A percentile compares a stretch with the other conserved stretches of the same genome.
Conservation (phyloP, 257 asterid genomes). For the Solanum peruvianum region DNA sequence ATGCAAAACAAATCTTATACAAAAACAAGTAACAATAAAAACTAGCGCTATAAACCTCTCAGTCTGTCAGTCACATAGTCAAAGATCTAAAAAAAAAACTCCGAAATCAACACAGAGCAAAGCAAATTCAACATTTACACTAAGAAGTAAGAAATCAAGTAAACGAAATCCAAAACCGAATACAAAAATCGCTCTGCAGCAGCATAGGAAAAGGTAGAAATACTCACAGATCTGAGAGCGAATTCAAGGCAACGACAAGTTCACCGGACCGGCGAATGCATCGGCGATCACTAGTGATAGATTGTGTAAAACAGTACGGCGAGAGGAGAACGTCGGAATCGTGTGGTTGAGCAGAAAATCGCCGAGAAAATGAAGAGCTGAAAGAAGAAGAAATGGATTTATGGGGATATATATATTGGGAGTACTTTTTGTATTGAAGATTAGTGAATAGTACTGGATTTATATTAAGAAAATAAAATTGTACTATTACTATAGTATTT, state of each 20-base stretch:
- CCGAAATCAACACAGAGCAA: neutral
- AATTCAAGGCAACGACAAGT: constrained; percentile 7
- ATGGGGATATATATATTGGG: neutral
- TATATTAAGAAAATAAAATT: neutral
- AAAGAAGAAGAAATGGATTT: neutral
- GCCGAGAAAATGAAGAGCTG: neutral
- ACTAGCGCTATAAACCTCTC: neutral
- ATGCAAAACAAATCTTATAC: neutral
- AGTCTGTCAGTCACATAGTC: neutral
- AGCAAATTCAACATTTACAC: neutral
- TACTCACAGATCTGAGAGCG: constrained; percentile 20
- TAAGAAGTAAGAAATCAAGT: neutral
- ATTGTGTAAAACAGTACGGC: neutral
- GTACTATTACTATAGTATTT: neutral
- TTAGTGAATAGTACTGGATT: neutral
- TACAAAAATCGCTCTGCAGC: neutral
- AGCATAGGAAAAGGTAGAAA: neutral
- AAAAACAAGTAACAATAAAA: neutral
- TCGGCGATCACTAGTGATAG: neutral
- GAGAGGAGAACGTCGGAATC: neutral
- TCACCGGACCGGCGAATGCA: constrained; percentile 21
- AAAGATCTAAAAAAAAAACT: neutral
- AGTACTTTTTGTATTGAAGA: neutral
- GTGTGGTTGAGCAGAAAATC: neutral
- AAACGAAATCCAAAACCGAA: neutral